A percentile compares a stretch with the other conserved stretches of the same genome.
Evolutionary conservation across 805 yeast species (phyloP).

Genomic region (Sungouiozyma ichnusensis): DNA sequence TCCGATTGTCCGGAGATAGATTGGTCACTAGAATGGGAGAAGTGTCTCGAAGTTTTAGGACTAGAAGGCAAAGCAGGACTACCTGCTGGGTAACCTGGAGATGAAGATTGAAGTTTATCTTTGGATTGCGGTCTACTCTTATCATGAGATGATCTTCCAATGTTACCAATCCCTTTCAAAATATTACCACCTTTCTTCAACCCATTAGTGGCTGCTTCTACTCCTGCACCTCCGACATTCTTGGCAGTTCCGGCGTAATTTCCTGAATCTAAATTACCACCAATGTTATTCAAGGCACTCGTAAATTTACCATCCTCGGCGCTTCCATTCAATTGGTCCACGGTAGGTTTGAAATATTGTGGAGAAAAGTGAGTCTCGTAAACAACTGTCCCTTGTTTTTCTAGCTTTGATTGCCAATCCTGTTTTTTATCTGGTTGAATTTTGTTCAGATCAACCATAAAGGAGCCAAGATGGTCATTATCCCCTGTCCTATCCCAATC

Average conservation of each 20-base stretch:
- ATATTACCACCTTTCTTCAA: conserved; percentile 38
- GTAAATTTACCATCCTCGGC: conserved; percentile 16
- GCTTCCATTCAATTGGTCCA: conserved; percentile 38
- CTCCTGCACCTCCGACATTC: conserved; percentile 33
- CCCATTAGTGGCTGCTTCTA: conserved; percentile 38
- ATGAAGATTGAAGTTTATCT: background rate
- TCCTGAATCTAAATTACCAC: conserved; percentile 28
- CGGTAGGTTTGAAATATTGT: conserved; percentile 52
- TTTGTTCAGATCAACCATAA: conserved; percentile 38
- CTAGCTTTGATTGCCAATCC: conserved; percentile 39
- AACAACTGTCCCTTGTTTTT: conserved; percentile 56
- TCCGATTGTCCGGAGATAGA: background rate
- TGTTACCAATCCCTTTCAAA: conserved; percentile 25
- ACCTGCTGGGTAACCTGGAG: background rate
- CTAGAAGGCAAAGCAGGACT: background rate
- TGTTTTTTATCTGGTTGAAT: conserved; percentile 38
- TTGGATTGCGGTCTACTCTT: background rate
- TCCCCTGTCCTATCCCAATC: conserved; percentile 78
- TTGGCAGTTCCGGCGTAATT: conserved; percentile 32
- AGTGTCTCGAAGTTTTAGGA: background rate
- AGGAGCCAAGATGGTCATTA: conserved; percentile 49
- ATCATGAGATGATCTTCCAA: background rate
- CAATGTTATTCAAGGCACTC: conserved; percentile 33
- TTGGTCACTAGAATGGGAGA: background rate
- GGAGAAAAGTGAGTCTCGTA: conserved; percentile 49